A percentile compares a stretch with the other conserved stretches of the same genome.
phyloP scores from a whole-genome alignment of 805 yeast genomes.

The Barnettozyma pratensis region DNA sequence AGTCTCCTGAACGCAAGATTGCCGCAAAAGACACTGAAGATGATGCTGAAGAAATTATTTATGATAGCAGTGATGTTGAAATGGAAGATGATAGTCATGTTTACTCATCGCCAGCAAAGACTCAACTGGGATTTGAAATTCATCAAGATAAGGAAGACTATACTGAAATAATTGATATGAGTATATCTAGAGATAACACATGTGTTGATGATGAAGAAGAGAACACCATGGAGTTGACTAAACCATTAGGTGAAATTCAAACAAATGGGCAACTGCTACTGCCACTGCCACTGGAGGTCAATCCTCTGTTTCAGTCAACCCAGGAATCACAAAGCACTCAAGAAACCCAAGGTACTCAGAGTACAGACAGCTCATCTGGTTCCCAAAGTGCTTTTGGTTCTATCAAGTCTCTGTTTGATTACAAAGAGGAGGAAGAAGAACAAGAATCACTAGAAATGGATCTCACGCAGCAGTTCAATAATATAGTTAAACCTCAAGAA shows the following conservation, averaged over 20 bases:
- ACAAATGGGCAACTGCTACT: background rate
- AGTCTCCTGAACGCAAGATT: constrained; percentile 7
- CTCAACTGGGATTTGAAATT: constrained; percentile 13
- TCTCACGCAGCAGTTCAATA: constrained; percentile 18
- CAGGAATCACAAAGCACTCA: constrained; percentile 3
- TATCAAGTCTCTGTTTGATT: constrained; percentile 22
- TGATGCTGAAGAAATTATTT: constrained; percentile 15
- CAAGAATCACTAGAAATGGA: constrained; percentile 20
- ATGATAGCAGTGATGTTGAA: constrained; percentile 25
- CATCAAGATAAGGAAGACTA: constrained; percentile 17
- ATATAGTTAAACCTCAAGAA: background rate
- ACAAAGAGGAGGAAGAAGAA: constrained; percentile 17
- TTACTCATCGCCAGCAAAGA: constrained; percentile 19
- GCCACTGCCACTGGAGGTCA: background rate
- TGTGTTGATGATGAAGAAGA: constrained; percentile 12
- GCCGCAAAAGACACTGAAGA: constrained; percentile 4
- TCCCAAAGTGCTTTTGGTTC: constrained; percentile 23
- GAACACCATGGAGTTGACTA: constrained; percentile 25
- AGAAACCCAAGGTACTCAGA: background rate
- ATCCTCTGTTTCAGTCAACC: constrained; percentile 3
- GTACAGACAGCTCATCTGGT: background rate
- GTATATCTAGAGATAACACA: constrained; percentile 9
- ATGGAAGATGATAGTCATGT: constrained; percentile 23
- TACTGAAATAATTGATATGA: constrained; percentile 19
- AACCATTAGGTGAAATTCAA: constrained; percentile 20